Percentiles rank a stretch among this genome's conserved stretches.
Evolutionary conservation across 2,329 filamentous ascomycete species (phyloP).

Genomic region (Fusarium compactum): DNA sequence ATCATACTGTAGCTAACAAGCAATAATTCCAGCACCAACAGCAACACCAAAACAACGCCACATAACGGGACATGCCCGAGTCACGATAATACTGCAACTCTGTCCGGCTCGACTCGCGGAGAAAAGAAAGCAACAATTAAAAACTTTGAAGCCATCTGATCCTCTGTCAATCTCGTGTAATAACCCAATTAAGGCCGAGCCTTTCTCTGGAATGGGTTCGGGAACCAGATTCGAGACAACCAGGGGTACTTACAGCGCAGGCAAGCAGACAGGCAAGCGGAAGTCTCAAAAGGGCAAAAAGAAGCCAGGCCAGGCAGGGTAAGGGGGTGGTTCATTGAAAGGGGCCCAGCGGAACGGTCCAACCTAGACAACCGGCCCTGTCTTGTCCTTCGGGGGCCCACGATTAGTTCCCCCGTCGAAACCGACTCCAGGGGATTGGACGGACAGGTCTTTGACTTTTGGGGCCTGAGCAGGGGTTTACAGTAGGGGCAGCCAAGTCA

Average conservation of each 20-base stretch:
- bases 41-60: conserved; percentile 6
- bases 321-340: conserved; percentile 32
- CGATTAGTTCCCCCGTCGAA: conserved; percentile 41
- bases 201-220: conserved; percentile 39
- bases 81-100: conserved; percentile 18
- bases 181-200: background rate
- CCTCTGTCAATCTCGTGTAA: conserved; percentile 34
- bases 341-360: conserved; percentile 46
- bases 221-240: conserved; percentile 42
- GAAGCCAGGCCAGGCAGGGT: conserved; percentile 5
- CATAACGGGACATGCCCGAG: conserved; percentile 25
- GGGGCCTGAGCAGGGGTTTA: conserved; percentile 23
- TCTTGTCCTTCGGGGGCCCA: conserved; percentile 31
- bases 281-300: conserved; percentile 6
- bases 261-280: conserved; percentile 10
- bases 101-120: conserved; percentile 23
- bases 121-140: background rate
- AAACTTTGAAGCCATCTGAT: conserved; percentile 7
- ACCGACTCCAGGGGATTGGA: conserved; percentile 39
- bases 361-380: conserved; percentile 44
- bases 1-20: background rate
- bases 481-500: background rate
- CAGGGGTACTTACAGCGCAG: conserved; percentile 1
- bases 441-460: conserved; percentile 29
- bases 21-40: conserved; percentile 3